Evolutionary conservation across 2,329 filamentous ascomycete species (phyloP).

Genomic region (Fusarium mangiferae): DNA sequence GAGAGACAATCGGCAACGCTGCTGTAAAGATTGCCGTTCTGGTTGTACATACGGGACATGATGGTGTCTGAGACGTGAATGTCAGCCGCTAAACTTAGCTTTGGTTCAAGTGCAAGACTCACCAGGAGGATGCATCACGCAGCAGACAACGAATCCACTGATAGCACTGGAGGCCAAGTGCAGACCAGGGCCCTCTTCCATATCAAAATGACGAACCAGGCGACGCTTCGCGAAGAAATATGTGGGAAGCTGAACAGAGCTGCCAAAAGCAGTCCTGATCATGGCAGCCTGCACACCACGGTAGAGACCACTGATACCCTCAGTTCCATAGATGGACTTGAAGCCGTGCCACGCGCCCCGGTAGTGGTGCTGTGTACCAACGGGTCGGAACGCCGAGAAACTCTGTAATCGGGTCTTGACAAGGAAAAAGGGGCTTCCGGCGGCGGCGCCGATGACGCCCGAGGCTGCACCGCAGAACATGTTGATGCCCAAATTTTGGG

Average conservation of each 20-base stretch:
- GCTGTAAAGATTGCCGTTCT: conserved; percentile 95
- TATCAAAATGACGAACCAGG: conserved; percentile 81
- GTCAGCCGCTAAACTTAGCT: background rate
- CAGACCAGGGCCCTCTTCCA: conserved; percentile 89
- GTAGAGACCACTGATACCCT: conserved; percentile 86
- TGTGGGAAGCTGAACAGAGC: conserved; percentile 94
- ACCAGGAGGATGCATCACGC: conserved; percentile 97
- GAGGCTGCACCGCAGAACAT: conserved; percentile 91
- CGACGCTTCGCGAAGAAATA: conserved; percentile 97
- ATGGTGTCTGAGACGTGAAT: conserved; percentile 75
- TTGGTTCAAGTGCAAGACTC: conserved; percentile 44
- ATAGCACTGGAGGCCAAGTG: conserved; percentile 89
- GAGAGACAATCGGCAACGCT: conserved; percentile 91
- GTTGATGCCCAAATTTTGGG: conserved; percentile 89
- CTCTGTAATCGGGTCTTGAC: conserved; percentile 97
- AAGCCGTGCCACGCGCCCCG: conserved; percentile 86
- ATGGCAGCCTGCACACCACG: conserved; percentile 92
- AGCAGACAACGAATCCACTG: conserved; percentile 96
- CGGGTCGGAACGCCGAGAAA: conserved; percentile 89
- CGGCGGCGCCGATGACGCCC: conserved; percentile 90
- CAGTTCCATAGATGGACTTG: conserved; percentile 77
- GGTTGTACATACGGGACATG: conserved; percentile 99
- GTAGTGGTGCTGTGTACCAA: conserved; percentile 97
- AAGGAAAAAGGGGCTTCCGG: conserved; percentile 95
- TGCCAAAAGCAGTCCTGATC: conserved; percentile 95